Base-by-base conservation (phyloP, 768 basidiomycete genomes). In the Lactifluus subvellereus region DNA sequence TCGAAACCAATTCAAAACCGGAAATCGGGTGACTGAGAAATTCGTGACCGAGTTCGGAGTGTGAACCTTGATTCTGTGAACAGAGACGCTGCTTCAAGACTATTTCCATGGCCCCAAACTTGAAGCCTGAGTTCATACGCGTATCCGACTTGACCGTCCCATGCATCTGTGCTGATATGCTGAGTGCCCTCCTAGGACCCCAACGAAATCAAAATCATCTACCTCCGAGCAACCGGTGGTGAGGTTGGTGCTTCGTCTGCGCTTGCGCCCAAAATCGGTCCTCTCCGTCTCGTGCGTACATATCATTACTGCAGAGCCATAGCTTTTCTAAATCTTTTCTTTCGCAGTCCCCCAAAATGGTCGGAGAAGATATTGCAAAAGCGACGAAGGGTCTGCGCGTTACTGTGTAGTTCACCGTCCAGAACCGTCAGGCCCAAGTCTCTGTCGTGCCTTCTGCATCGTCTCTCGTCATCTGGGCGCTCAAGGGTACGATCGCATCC, bases 301-400 rank as follows among this genome's bases (percentile, higher is more conserved):
- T 37, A n/a, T 7, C 37, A 18, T 13, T 8, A 14, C 10, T 42
- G n/a, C 42, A 33, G 16, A 22, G 6, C 1, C 5, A 51, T 32
- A 27, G 30, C 57, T 43, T 57, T 43, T 11, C 68, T 73, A 40
- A 40, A 54, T 18, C 56, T 20, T 32, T 58, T 20, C 0, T n/a
- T 40, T 20, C 2, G 11, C 70, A 98, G 97, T 98, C 97, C 62
- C 97, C 97, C 71, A 99, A 99, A 83, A 98, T 98, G 82, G 97
- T 99, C 78, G 97, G 97, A 79, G 97, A 99, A 92, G 97, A 99
- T 79, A 99, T 99, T 75, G 97, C 97, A 71, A 99, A 99, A 77
- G 96, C 96, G 62, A 99, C 97, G 97, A 99, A 99, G 79, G 97
- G 97, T 80, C 92, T 98, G 74, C 93, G 95, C 66, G 96, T 99